Conservation (phyloP, 768 basidiomycete genomes). For the Pisolithus tinctorius region DNA sequence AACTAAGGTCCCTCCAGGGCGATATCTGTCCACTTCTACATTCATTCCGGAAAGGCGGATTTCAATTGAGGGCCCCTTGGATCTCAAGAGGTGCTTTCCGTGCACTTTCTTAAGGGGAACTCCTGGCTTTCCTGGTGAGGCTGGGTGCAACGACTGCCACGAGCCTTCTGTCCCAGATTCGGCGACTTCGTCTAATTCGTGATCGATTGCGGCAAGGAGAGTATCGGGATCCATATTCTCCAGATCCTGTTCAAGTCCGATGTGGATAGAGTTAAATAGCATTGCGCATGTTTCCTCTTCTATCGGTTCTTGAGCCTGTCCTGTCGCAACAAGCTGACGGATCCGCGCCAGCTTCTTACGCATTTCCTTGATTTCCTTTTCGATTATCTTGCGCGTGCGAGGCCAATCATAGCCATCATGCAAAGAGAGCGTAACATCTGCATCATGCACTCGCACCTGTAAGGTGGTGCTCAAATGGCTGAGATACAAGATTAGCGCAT, state of each 20-base stretch:
- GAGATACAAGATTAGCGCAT: not conserved
- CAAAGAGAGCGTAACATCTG: slow-evolving; percentile 61
- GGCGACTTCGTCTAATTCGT: slow-evolving; percentile 71
- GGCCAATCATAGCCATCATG: slow-evolving; percentile 96
- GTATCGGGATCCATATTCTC: slow-evolving; percentile 69
- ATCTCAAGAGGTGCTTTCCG: slow-evolving; percentile 60
- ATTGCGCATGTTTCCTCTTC: slow-evolving; percentile 66
- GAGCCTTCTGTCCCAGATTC: slow-evolving; percentile 79
- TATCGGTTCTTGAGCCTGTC: slow-evolving; percentile 76
- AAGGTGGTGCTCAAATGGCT: slow-evolving; percentile 44
- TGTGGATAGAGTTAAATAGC: slow-evolving; percentile 91
- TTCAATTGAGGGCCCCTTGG: slow-evolving; percentile 78
- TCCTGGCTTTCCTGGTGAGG: slow-evolving; percentile 36
- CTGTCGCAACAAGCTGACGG: slow-evolving; percentile 83
- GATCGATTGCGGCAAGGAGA: slow-evolving; percentile 87
- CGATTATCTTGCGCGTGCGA: slow-evolving; percentile 77
- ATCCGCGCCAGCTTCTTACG: slow-evolving; percentile 82
- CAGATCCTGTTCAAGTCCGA: slow-evolving; percentile 77
- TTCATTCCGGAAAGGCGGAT: slow-evolving; percentile 61
- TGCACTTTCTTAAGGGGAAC: slow-evolving; percentile 34
- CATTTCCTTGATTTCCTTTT: slow-evolving; percentile 84
- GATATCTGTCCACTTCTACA: slow-evolving; percentile 63
- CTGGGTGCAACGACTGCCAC: slow-evolving; percentile 79
- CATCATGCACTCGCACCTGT: slow-evolving; percentile 52
- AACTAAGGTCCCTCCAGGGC: slow-evolving; percentile 46